Evolutionary conservation across 2,329 filamentous ascomycete genomes (phyloP).

Genomic region (Shiraia sp.): DNA sequence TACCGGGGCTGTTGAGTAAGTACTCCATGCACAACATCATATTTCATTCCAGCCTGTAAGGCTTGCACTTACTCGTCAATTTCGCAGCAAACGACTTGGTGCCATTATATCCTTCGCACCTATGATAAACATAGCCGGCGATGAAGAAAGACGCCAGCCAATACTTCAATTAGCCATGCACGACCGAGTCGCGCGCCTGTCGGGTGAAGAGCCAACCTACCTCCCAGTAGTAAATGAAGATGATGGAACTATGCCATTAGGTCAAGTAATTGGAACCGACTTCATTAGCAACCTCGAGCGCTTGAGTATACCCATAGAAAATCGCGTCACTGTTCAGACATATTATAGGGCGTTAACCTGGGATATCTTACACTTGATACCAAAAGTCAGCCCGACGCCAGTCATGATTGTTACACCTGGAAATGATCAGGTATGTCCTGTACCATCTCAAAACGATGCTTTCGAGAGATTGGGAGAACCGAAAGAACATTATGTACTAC

Average conservation of each 20-base stretch:
- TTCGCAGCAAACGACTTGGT: background rate
- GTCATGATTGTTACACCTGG: background rate
- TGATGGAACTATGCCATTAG: conserved; percentile 5
- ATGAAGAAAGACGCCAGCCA: conserved; percentile 5
- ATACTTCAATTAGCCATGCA: conserved; percentile 8
- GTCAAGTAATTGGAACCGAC: conserved; percentile 3
- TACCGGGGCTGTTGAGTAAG: conserved; percentile 4
- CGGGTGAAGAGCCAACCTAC: conserved; percentile 11
- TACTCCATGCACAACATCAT: too few relatives aligned
- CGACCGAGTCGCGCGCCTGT: conserved; percentile 7
- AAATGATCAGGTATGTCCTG: background rate
- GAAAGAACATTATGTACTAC: conserved; percentile 4
- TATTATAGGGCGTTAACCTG: conserved; percentile 1
- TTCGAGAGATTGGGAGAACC: conserved; percentile 9
- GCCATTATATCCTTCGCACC: conserved; percentile 7
- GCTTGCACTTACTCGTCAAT: too few relatives aligned
- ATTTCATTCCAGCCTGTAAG: too few relatives aligned
- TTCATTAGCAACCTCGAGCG: conserved; percentile 6
- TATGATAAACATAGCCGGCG: conserved; percentile 8
- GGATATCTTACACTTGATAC: background rate
- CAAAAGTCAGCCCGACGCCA: background rate
- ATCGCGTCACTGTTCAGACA: conserved; percentile 9
- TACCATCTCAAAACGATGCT: conserved; percentile 2
- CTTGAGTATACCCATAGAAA: conserved; percentile 7
- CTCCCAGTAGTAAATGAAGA: conserved; percentile 12